Conservation (phyloP, 73 alveolate species). For the Symbiodinium pilosum region DNA sequence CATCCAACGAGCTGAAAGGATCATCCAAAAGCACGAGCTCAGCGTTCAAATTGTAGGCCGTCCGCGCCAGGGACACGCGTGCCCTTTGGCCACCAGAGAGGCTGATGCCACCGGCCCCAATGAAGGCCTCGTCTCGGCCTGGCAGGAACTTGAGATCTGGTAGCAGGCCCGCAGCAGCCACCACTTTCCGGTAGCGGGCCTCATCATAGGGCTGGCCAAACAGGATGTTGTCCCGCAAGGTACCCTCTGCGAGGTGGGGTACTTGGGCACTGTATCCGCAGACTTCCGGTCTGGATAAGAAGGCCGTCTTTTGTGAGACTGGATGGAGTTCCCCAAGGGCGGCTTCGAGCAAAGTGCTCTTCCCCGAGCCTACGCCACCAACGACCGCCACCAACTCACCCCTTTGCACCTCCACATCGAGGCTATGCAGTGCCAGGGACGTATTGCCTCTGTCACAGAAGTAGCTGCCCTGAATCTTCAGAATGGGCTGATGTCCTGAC, state of each 20-base stretch:
- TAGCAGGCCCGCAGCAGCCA: constrained; percentile 45
- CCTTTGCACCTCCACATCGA: background rate
- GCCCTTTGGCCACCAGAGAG: background rate
- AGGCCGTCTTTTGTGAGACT: background rate
- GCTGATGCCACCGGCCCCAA: background rate
- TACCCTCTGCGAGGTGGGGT: constrained; percentile 56
- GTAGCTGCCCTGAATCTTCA: too few relatives aligned
- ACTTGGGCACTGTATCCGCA: constrained; percentile 17
- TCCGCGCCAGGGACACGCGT: background rate
- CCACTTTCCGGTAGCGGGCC: constrained; percentile 34
- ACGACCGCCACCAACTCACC: constrained; percentile 32
- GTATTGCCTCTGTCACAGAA: too few relatives aligned
- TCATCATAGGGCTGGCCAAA: background rate
- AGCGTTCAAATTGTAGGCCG: background rate
- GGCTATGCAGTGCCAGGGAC: background rate
- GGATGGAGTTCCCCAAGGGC: background rate
- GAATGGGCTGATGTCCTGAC: too few relatives aligned
- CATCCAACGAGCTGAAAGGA: constrained; percentile 70
- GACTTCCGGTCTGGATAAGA: too few relatives aligned
- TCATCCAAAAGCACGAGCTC: constrained; percentile 40
- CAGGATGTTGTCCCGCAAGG: constrained; percentile 50
- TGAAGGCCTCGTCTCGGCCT: constrained; percentile 31
- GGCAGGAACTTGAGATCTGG: constrained; percentile 41
- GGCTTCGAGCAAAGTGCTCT: constrained; percentile 32
- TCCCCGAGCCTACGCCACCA: constrained; percentile 87